Conservation (phyloP, 805 yeast genomes). For the Myxozyma neglecta region DNA sequence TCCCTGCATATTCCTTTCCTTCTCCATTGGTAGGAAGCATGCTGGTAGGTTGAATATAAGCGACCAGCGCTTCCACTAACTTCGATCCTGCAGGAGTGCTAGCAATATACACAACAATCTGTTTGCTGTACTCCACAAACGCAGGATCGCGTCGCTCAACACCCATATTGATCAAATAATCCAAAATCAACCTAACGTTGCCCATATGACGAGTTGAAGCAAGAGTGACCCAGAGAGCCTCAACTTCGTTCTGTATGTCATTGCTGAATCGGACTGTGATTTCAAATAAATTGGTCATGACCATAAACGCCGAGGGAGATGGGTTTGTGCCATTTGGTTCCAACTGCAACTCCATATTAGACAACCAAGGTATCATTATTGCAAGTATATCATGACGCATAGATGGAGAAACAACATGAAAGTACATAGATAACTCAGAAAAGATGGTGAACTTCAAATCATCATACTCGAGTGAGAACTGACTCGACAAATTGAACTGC, state of each 20-base stretch:
- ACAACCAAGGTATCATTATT: slow-evolving; percentile 90
- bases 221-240: slow-evolving; percentile 93
- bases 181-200: slow-evolving; percentile 72
- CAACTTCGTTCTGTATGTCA: slow-evolving; percentile 79
- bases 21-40: slow-evolving; percentile 76
- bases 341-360: slow-evolving; percentile 63
- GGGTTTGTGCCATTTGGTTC: slow-evolving; percentile 48
- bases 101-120: slow-evolving; percentile 70
- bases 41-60: slow-evolving; percentile 74
- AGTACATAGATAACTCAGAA: slow-evolving; percentile 69
- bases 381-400: slow-evolving; percentile 77
- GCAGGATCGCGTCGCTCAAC: slow-evolving; percentile 66
- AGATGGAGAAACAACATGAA: slow-evolving; percentile 58
- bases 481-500: slow-evolving; percentile 71
- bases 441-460: slow-evolving; percentile 61
- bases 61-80: slow-evolving; percentile 61
- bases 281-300: slow-evolving; percentile 75
- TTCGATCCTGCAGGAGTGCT: slow-evolving; percentile 54
- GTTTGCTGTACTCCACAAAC: slow-evolving; percentile 77
- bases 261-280: slow-evolving; percentile 78
- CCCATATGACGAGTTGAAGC: slow-evolving; percentile 67
- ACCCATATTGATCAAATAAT: slow-evolving; percentile 66
- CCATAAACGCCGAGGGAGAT: slow-evolving; percentile 56
- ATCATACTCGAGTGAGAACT: slow-evolving; percentile 62
- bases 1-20: slow-evolving; percentile 32